A percentile compares a stretch with the other conserved stretches of the same genome.
Conservation (phyloP, 345 rosid genomes). For the Eucalyptus polyanthemos region DNA sequence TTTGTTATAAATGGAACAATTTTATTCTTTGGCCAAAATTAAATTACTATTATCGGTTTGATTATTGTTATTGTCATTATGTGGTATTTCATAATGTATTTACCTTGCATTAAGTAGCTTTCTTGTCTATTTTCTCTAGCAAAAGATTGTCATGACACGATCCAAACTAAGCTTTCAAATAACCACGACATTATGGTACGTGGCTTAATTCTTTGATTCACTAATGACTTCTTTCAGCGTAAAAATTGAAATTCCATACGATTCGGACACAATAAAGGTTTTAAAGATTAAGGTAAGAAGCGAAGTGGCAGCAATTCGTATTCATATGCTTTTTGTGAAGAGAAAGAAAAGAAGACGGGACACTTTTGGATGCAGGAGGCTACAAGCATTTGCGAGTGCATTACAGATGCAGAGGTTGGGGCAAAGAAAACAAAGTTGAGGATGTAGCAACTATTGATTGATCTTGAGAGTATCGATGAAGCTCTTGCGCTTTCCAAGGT, state of each 20-base stretch:
- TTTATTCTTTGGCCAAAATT: background rate
- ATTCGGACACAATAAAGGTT: background rate
- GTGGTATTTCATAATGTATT: background rate
- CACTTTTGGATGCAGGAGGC: background rate
- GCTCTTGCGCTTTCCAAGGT: conserved; percentile 27
- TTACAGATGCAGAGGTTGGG: background rate
- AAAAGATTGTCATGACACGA: background rate
- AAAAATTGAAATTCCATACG: background rate
- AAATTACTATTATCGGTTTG: background rate
- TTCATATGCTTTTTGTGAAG: background rate
- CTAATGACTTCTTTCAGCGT: background rate
- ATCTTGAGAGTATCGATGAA: conserved; percentile 37
- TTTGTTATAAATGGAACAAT: background rate
- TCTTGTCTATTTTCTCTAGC: background rate
- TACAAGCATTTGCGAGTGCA: background rate
- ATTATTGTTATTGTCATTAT: background rate
- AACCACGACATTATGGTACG: background rate
- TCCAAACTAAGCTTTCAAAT: background rate
- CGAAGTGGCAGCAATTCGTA: background rate
- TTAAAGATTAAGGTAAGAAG: background rate
- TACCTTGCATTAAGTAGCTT: background rate
- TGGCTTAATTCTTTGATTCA: background rate
- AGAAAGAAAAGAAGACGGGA: background rate
- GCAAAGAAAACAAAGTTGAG: background rate
- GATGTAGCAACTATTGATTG: background rate